These are phyloP conservation scores for Abrus pulchellus DNA, from an alignment of 306 rosid species.

Conservation along the genomic window DNA sequence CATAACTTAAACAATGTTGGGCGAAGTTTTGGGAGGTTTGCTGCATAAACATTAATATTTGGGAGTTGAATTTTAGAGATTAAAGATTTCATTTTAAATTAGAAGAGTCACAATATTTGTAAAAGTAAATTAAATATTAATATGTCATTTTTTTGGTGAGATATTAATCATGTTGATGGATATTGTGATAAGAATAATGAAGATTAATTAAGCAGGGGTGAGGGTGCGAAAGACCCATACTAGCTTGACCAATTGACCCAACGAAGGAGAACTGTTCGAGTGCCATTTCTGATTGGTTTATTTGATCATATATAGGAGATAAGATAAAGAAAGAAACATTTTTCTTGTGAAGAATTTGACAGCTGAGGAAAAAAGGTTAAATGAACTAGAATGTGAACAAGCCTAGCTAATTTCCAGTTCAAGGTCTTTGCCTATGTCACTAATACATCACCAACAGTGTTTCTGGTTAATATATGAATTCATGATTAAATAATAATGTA, in stretches of 20 bases:
- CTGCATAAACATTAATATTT: neutral
- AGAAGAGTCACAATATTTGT: too few relatives aligned
- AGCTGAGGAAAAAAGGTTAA: neutral
- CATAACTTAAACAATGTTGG: neutral
- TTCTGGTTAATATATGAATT: too few relatives aligned
- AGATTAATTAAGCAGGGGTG: neutral
- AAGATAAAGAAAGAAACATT: neutral
- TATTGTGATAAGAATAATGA: neutral
- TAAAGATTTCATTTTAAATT: too few relatives aligned
- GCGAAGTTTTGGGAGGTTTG: neutral
- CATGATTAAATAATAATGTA: too few relatives aligned
- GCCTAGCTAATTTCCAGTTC: neutral
- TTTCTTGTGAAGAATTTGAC: neutral
- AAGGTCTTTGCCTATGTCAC: neutral
- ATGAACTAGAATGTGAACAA: neutral
- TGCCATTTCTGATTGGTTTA: slow-evolving; percentile 2
- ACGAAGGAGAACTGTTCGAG: neutral
- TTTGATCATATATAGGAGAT: slow-evolving; percentile 1
- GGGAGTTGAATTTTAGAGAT: too few relatives aligned
- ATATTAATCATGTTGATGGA: neutral
- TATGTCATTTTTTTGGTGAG: too few relatives aligned
- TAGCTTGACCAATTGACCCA: neutral
- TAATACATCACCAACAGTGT: neutral
- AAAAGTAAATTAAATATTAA: too few relatives aligned
- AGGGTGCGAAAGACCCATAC: neutral